A percentile compares a stretch with the other conserved stretches of the same genome.
phyloP scores from a whole-genome alignment of 192 early-diverging fungal genomes.

The Coemansia sp. region DNA sequence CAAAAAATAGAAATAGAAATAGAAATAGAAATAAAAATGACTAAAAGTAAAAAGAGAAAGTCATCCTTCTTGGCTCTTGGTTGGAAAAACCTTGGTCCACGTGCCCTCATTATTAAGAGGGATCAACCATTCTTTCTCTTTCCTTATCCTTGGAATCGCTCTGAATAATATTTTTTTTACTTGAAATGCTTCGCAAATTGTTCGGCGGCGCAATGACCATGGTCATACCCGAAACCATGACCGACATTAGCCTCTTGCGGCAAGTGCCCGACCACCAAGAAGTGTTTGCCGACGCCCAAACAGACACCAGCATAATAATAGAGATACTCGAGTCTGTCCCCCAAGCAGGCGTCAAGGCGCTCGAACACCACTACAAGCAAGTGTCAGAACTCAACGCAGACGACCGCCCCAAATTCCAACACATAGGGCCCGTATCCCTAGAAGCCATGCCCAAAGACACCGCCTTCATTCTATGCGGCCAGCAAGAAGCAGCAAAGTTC shows the following conservation, averaged over 20 bases:
- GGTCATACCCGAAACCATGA: slow-evolving; percentile 57
- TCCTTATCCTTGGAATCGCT: background rate
- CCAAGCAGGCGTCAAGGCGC: slow-evolving; percentile 54
- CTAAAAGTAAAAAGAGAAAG: background rate
- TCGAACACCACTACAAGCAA: slow-evolving; percentile 73
- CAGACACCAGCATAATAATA: slow-evolving; percentile 80
- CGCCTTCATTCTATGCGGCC: slow-evolving; percentile 56
- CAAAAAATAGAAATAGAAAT: background rate
- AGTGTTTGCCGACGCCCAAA: slow-evolving; percentile 71
- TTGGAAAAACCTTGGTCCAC: no score
- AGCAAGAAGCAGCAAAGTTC: slow-evolving; percentile 77
- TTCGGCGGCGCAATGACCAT: slow-evolving; percentile 73
- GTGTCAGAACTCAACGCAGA: slow-evolving; percentile 75
- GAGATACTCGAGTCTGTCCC: slow-evolving; percentile 75
- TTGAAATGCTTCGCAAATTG: slow-evolving; percentile 39
- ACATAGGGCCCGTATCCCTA: slow-evolving; percentile 15
- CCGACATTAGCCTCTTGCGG: slow-evolving; percentile 71
- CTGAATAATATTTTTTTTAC: background rate
- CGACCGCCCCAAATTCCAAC: slow-evolving; percentile 36
- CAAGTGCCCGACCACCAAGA: slow-evolving; percentile 90
- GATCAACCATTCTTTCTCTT: background rate
- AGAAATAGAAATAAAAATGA: background rate
- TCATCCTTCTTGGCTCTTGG: background rate
- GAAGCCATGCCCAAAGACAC: slow-evolving; percentile 11
- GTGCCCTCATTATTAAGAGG: no score